A percentile compares a stretch with the other conserved stretches of the same genome.
Evolutionary conservation across 1,139 yeast species (phyloP).

Genomic region (Suhomyces panamericanus): DNA sequence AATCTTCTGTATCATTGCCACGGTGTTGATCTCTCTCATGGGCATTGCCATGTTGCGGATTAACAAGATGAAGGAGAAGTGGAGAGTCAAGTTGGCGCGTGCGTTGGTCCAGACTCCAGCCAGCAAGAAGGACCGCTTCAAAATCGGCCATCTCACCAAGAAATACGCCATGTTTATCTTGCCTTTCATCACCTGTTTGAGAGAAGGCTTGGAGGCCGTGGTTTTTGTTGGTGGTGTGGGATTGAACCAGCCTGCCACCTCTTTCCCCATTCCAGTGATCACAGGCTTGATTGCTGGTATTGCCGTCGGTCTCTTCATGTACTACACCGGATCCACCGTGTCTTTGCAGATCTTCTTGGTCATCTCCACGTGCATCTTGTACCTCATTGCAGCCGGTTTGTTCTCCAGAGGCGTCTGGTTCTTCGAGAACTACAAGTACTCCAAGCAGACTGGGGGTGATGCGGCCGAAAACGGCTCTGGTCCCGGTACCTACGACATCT

Average conservation of each 20-base stretch:
- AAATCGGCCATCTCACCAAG: conserved; percentile 27
- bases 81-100: conserved; percentile 50
- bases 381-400: conserved; percentile 47
- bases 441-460: conserved; percentile 57
- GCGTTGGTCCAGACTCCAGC: conserved; percentile 27
- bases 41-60: conserved; percentile 31
- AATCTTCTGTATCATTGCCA: conserved; percentile 27
- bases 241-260: conserved; percentile 36
- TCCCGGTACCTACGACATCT: conserved; percentile 89
- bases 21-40: conserved; percentile 29
- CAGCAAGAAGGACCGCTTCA: conserved; percentile 17
- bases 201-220: conserved; percentile 53
- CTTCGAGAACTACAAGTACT: conserved; percentile 68
- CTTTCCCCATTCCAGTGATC: conserved; percentile 42
- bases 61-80: conserved; percentile 46
- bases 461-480: conserved; percentile 89
- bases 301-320: conserved; percentile 35
- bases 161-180: conserved; percentile 41
- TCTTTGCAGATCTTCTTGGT: conserved; percentile 46
- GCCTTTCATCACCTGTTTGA: conserved; percentile 45
- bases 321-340: conserved; percentile 43
- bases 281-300: conserved; percentile 39
- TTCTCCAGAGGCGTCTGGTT: conserved; percentile 80
- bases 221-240: conserved; percentile 52
- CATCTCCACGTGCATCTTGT: conserved; percentile 43